Percentiles rank a stretch among this genome's conserved stretches.
Conservation (phyloP, 148 eudicot genomes). For the Rhododendron ovatum region DNA sequence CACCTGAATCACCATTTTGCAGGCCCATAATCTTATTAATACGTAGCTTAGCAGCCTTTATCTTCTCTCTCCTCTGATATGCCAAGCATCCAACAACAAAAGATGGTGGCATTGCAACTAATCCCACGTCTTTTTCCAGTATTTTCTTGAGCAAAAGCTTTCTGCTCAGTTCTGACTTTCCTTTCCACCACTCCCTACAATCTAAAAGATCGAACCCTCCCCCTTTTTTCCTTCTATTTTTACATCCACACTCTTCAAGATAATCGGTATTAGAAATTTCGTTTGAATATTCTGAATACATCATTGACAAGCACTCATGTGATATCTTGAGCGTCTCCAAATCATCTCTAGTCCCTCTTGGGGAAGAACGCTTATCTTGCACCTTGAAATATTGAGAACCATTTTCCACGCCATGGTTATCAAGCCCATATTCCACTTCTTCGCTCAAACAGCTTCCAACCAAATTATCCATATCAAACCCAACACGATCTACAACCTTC, state of each 20-base stretch:
- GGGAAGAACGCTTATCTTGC: neutral
- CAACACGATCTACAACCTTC: constrained; percentile 16
- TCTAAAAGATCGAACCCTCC: constrained; percentile 16
- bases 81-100: constrained; percentile 47
- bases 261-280: constrained; percentile 25
- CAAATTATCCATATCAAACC: constrained; percentile 35
- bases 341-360: constrained; percentile 10
- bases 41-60: constrained; percentile 62
- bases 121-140: constrained; percentile 65
- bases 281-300: constrained; percentile 42
- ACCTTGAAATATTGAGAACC: constrained; percentile 21
- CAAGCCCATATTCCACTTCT: constrained; percentile 22
- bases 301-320: constrained; percentile 39
- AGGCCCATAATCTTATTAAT: constrained; percentile 45
- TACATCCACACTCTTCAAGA: constrained; percentile 3
- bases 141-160: constrained; percentile 52
- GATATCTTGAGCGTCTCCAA: constrained; percentile 39
- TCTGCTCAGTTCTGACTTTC: constrained; percentile 67
- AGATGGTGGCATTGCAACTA: constrained; percentile 65
- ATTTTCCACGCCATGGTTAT: constrained; percentile 13
- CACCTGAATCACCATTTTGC: constrained; percentile 10
- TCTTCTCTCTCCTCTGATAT: constrained; percentile 44
- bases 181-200: constrained; percentile 75
- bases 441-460: constrained; percentile 39
- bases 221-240: constrained; percentile 18